Conservation (phyloP, 202 grass and related monocot species). For the Digitaria exilis region DNA sequence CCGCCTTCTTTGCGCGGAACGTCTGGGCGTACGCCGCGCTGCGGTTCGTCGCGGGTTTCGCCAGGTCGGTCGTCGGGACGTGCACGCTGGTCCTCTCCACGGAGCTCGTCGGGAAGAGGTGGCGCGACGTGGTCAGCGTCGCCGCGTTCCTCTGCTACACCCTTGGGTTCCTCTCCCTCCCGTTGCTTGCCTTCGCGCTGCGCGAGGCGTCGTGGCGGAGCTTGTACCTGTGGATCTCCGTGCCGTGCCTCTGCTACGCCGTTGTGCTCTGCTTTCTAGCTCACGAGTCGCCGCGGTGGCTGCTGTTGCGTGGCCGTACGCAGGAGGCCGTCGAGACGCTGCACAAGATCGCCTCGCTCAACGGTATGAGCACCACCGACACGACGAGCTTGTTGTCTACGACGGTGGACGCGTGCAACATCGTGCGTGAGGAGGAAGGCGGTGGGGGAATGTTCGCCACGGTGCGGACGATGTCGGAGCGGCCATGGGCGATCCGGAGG, state of each 20-base stretch:
- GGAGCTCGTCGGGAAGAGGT: slow-evolving; percentile 65
- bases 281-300: slow-evolving; percentile 39
- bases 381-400: slow-evolving; percentile 50
- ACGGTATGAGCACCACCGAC: slow-evolving; percentile 33
- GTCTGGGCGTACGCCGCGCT: slow-evolving; percentile 65
- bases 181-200: slow-evolving; percentile 56
- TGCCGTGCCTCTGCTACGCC: slow-evolving; percentile 60
- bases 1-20: slow-evolving; percentile 58
- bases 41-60: slow-evolving; percentile 59
- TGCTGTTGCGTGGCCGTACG: slow-evolving; percentile 52
- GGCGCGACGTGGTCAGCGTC: slow-evolving; percentile 61
- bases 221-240: slow-evolving; percentile 67
- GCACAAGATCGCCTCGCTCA: slow-evolving; percentile 40
- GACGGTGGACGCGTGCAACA: neutral
- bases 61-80: slow-evolving; percentile 52
- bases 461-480: slow-evolving; percentile 54
- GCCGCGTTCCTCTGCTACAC: slow-evolving; percentile 64
- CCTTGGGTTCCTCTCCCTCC: slow-evolving; percentile 70
- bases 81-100: slow-evolving; percentile 62
- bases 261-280: slow-evolving; percentile 23
- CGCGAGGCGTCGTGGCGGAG: slow-evolving; percentile 55
- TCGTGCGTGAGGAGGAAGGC: slow-evolving; percentile 7
- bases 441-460: slow-evolving; percentile 40
- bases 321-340: slow-evolving; percentile 62
- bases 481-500: slow-evolving; percentile 64